These are phyloP conservation scores for Rauvolfia tetraphylla DNA, from an alignment of 257 asterid species.

Conservation along the genomic window DNA sequence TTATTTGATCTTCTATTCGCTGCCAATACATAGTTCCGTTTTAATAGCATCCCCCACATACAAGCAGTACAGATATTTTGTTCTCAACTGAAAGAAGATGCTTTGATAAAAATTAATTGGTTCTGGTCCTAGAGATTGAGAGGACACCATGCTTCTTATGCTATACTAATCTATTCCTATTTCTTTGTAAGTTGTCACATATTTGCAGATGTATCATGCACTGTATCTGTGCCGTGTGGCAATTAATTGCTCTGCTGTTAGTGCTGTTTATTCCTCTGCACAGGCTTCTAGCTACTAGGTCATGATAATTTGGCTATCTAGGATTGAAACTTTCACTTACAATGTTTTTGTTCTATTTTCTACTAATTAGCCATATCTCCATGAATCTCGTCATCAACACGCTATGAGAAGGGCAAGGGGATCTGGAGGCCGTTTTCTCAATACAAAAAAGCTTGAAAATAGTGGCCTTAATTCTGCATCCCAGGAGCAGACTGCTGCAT, in stretches of 20 bases:
- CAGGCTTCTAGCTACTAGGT: background rate
- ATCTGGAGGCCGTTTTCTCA: slow-evolving; percentile 78
- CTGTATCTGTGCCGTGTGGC: background rate
- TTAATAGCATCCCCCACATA: background rate
- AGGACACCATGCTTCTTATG: background rate
- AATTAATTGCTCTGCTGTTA: background rate
- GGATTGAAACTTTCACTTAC: background rate
- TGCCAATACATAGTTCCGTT: background rate
- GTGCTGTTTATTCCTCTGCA: background rate
- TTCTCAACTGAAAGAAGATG: background rate
- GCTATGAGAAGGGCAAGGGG: slow-evolving; percentile 83
- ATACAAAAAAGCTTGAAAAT: slow-evolving; percentile 46
- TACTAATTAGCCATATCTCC: slow-evolving; percentile 64
- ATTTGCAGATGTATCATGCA: background rate
- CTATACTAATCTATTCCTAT: background rate
- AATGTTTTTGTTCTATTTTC: background rate
- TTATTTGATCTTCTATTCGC: background rate
- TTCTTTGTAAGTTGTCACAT: background rate
- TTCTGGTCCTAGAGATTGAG: background rate
- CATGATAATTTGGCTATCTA: background rate
- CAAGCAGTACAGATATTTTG: background rate
- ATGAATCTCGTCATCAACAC: slow-evolving; percentile 75
- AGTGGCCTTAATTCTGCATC: slow-evolving; percentile 24
- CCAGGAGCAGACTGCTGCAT: slow-evolving; percentile 29
- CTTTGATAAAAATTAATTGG: background rate